Percentiles rank a stretch among this genome's conserved stretches.
Evolutionary conservation across 1,284 basidiomycete species (phyloP).

Genomic region (Gymnopus androsaceus): DNA sequence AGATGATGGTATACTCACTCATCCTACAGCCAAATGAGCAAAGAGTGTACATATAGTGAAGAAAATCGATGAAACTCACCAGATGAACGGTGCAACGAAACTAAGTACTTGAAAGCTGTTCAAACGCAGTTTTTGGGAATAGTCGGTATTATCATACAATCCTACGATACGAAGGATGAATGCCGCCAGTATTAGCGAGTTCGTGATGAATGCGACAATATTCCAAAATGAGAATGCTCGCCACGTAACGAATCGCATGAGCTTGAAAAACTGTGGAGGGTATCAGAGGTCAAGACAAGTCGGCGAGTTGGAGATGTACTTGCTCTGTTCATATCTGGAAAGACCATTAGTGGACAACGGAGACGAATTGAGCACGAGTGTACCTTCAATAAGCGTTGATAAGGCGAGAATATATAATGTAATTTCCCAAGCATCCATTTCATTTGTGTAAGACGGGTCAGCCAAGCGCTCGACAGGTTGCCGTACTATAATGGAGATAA

Average conservation of each 20-base stretch:
- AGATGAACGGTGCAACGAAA: slow-evolving; percentile 85
- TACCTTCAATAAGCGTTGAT: slow-evolving; percentile 80
- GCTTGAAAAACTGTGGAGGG: slow-evolving; percentile 56
- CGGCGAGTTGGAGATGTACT: neutral
- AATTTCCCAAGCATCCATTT: slow-evolving; percentile 78
- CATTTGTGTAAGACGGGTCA: slow-evolving; percentile 43
- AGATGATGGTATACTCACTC: slow-evolving; percentile 54
- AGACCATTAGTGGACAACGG: neutral
- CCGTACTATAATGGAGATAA: slow-evolving; percentile 47
- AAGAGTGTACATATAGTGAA: slow-evolving; percentile 6
- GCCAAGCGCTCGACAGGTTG: slow-evolving; percentile 66
- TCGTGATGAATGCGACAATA: slow-evolving; percentile 69
- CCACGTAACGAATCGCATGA: slow-evolving; percentile 67
- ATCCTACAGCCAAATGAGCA: slow-evolving; percentile 52
- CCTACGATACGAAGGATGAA: slow-evolving; percentile 76
- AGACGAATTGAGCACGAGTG: slow-evolving; percentile 9
- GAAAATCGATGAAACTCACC: slow-evolving; percentile 62
- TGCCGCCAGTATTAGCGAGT: slow-evolving; percentile 70
- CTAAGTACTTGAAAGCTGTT: slow-evolving; percentile 85
- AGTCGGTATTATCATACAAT: slow-evolving; percentile 44
- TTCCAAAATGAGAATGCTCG: slow-evolving; percentile 85
- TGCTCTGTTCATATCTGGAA: slow-evolving; percentile 69
- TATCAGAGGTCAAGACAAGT: neutral
- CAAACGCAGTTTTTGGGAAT: slow-evolving; percentile 50
- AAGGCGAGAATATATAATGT: slow-evolving; percentile 76